These are phyloP conservation scores for Exserohilum turcica DNA, from an alignment of 2,329 filamentous ascomycete genomes.

Conservation along the genomic window DNA sequence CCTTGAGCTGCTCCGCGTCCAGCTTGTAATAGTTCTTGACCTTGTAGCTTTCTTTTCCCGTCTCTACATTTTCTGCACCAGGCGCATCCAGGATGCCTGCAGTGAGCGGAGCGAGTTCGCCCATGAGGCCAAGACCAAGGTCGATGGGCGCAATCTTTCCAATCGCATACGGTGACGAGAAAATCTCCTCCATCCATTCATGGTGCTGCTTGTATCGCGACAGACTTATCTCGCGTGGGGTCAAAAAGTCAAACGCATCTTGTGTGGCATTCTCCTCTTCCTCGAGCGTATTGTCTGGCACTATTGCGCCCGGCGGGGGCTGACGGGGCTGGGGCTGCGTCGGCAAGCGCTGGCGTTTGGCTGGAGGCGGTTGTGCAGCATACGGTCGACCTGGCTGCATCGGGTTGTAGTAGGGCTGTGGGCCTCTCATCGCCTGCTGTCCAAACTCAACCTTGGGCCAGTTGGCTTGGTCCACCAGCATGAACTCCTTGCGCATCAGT, in stretches of 20 bases:
- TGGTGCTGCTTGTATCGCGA: constrained; percentile 92
- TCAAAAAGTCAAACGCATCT: constrained; percentile 87
- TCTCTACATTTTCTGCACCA: constrained; percentile 38
- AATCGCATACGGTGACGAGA: constrained; percentile 86
- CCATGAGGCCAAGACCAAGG: constrained; percentile 77
- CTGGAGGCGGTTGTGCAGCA: constrained; percentile 50
- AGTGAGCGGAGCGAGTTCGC: constrained; percentile 80
- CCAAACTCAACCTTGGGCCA: constrained; percentile 86
- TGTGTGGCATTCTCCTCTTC: constrained; percentile 88
- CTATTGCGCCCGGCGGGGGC: constrained; percentile 34
- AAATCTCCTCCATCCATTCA: constrained; percentile 98
- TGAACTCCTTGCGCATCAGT: constrained; percentile 85
- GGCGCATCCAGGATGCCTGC: constrained; percentile 77
- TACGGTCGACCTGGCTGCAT: constrained; percentile 43
- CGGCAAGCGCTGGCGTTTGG: constrained; percentile 52
- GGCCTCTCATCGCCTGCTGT: constrained; percentile 34
- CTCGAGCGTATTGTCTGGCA: constrained; percentile 63
- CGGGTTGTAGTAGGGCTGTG: constrained; percentile 43
- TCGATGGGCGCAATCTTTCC: constrained; percentile 85
- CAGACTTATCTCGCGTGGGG: constrained; percentile 85
- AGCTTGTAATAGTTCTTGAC: constrained; percentile 68
- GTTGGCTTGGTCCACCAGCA: constrained; percentile 85
- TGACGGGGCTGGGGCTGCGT: constrained; percentile 52
- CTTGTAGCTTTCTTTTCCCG: constrained; percentile 31
- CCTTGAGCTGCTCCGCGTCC: constrained; percentile 75